Base-by-base conservation (phyloP, 805 yeast species). In the Hanseniaspora vineae region DNA sequence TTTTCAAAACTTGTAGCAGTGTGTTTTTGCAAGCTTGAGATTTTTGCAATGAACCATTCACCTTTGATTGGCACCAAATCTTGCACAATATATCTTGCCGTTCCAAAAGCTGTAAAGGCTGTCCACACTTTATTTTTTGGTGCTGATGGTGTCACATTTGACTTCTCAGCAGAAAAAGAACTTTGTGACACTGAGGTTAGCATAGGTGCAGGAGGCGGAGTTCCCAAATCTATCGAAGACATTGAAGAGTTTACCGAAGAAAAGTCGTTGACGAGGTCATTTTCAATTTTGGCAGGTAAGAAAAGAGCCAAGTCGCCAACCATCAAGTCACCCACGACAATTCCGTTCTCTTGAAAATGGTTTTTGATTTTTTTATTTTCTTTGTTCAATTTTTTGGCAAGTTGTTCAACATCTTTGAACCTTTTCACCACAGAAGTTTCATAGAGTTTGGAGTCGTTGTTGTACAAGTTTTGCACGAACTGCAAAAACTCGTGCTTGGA, bases 21-120 rank as follows among this genome's bases (percentile, higher is more conserved):
- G 43, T 70, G 69, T 54, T 76, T 75, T 49, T 76, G 78, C 44
- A 89, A 73, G n/a, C 61, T 64, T 10, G 68, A 55, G 14, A 89
- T 78, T 46, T 82, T 68, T 0, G 84, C 95, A 33, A 90, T 80
- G 57, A 89, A 71, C 90, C 96, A 90, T 54, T 89, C 96, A 47
- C 81, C 76, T 18, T 59, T 54, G 19, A 70, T 55, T 1, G 57
- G 57, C 14, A 68, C 59, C 13, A 65, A 65, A 44, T 70, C 68
- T 46, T 77, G 76, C 52, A 90, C 66, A 57, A 88, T 81, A 60
- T 78, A 88, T 60, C 89, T 88, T 0, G 94, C 92, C 0, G 86
- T 81, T 1, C 90, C 95, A 48, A 84, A 73, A 13, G 69, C 76
- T 54, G 92, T 89, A 67, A 90, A 90, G 1, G 95, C 95, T 0